Percentiles rank a stretch among this genome's conserved stretches.
Evolutionary conservation across 2,329 filamentous ascomycete genomes (phyloP).

Genomic region (Aquanectria penicillioides): DNA sequence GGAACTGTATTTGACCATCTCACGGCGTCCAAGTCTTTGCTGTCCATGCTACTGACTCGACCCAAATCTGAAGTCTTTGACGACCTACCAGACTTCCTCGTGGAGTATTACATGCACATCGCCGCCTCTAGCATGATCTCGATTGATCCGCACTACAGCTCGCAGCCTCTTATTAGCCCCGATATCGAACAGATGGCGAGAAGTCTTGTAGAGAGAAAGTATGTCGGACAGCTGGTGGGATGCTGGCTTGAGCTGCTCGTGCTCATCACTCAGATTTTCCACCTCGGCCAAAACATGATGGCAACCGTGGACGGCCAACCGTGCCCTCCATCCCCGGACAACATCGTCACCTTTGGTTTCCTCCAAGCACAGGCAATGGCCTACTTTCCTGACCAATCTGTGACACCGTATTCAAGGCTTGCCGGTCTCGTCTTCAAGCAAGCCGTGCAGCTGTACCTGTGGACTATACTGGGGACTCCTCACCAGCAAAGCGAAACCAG

Average conservation of each 20-base stretch:
- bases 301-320: conserved; percentile 41
- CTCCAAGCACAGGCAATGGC: conserved; percentile 54
- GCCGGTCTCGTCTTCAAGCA: conserved; percentile 57
- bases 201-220: conserved; percentile 42
- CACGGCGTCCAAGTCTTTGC: conserved; percentile 53
- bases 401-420: conserved; percentile 49
- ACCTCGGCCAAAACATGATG: conserved; percentile 54
- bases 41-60: conserved; percentile 49
- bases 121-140: conserved; percentile 59
- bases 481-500: conserved; percentile 30
- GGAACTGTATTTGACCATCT: conserved; percentile 59
- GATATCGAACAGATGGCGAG: conserved; percentile 45
- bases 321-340: conserved; percentile 47
- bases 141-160: conserved; percentile 45
- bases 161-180: conserved; percentile 44
- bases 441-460: conserved; percentile 55
- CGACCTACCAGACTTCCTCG: conserved; percentile 55
- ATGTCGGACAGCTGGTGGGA: conserved; percentile 50
- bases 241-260: conserved; percentile 53
- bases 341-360: conserved; percentile 55
- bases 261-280: conserved; percentile 52
- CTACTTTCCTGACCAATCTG: conserved; percentile 49
- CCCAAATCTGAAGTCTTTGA: conserved; percentile 45
- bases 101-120: conserved; percentile 61
- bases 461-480: conserved; percentile 47